Base-by-base conservation (phyloP, 129 eudicot genomes). In the Flaveria trinervia region DNA sequence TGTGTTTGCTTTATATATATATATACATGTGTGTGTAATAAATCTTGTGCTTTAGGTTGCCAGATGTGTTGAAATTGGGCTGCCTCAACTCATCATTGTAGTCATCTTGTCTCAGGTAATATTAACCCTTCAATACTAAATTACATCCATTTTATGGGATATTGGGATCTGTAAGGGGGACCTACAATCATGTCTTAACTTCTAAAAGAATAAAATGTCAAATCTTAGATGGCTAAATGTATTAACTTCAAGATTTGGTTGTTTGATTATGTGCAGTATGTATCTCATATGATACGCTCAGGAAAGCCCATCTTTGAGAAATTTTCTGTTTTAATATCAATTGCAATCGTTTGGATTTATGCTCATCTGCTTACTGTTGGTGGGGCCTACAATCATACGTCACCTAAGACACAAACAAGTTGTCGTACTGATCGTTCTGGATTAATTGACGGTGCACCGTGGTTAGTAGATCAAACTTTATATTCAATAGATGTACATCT, bases 391-490 rank as follows among this genome's bases (percentile, higher is more conserved):
- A 86, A 92, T 60, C 81, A 82, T 33, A 83, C 77, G 6, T 22
- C 93, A 62, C 85, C 87, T 57, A 81, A 77, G 80, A 92, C 96
- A 7, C 97, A 92, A 71, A 22, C 52, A 68, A 88, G 90, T 71
- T 92, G 97, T 65, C 90, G 96, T 52, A 92, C 97, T 30, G 97
- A 92, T 78, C 96, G 96, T 49, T 48, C 97, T 60, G 97, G 97
- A 72, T 82, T 92, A 68, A 89, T 92, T 10, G 82, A 70, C 61
- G 92, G 77, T 79, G 87, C 97, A 82, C 93, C 93, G 45, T 92
- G 97, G 97, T 92, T 82, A 77, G 86, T 74, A 49, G 68, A 56
- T 41, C 1, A 12, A 12, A 51, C 71, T 66, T 66, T 3, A 16
- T 39, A 17, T 36, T 18, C 7, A 3, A 39, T 66, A 41, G 20